Evolutionary conservation across 106 monocot species (phyloP).

Genomic region (Dendrobium officinale): DNA sequence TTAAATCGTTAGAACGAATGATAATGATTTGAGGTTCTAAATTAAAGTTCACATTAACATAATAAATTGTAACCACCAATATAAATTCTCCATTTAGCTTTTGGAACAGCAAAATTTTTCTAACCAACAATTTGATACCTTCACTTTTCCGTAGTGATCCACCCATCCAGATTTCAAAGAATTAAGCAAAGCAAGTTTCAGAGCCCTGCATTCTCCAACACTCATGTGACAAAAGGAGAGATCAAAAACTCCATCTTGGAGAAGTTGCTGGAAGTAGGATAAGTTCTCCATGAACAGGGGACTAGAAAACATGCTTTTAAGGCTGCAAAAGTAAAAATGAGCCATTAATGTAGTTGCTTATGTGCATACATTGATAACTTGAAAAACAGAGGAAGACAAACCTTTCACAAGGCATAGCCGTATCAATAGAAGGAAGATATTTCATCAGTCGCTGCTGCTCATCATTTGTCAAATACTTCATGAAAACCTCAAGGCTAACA

Average conservation of each 20-base stretch:
- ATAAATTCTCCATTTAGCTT: background rate
- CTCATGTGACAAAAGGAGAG: conserved; percentile 21
- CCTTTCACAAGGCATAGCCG: conserved; percentile 50
- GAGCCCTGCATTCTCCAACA: conserved; percentile 33
- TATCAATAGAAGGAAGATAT: conserved; percentile 63
- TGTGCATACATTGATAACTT: background rate
- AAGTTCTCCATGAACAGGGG: conserved; percentile 51
- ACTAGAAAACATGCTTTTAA: conserved; percentile 58
- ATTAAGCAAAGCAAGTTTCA: conserved; percentile 42
- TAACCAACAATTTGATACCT: conserved; percentile 37
- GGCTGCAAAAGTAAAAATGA: conserved; percentile 36
- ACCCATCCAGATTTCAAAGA: conserved; percentile 50
- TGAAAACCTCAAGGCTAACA: conserved; percentile 45
- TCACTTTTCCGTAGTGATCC: conserved; percentile 37
- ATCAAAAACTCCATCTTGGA: conserved; percentile 57
- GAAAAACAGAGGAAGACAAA: conserved; percentile 5
- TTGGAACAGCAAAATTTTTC: background rate
- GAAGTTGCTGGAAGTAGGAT: conserved; percentile 55
- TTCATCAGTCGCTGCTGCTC: conserved; percentile 61
- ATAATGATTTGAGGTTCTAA: background rate
- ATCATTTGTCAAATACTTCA: conserved; percentile 46
- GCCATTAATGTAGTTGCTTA: background rate
- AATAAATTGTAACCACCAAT: background rate
- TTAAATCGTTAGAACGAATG: conserved; percentile 4
- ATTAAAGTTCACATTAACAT: background rate